Evolutionary conservation across 306 rosid species (phyloP), one percentile per base, ranked within the genome.

Genomic region (Lathyrus oleraceus): DNA sequence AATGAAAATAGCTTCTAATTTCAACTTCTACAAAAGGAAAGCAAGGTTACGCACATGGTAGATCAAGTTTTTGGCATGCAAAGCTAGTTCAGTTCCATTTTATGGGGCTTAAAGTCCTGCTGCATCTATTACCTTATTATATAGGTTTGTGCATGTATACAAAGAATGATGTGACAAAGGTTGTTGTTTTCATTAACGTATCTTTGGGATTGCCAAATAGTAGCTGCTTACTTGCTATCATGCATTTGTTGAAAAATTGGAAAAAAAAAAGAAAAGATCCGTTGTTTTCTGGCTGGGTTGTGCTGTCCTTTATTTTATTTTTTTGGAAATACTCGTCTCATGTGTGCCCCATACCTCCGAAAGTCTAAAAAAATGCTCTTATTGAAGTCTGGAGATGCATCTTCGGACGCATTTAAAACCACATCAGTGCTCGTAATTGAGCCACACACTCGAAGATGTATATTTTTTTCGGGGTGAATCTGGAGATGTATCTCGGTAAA

Each of bases 41-140:
- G 64, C 69, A 62, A 78, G 72, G 36, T 36, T 27, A 70, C 67
- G 52, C 65, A 74, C 8, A 71, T 5, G 56, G 8, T 4, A 32
- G 67, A 51, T 61, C 60, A 51, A 71, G 81, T 58, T 53, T 63
- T 40, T 17, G 73, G 27, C 36, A 54, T 70, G 61, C 23, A 9
- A 35, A 56, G 65, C 53, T 63, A 71, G 71, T 25, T 75, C 58
- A 71, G 65, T 25, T 75, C 62, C 10, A 61, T 59, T 64, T 48
- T 67, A 48, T 14, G 67, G 19, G 38, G 44, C 61, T 39, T 49
- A n/a, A 73, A 57, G 63, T 4, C 14, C 17, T 38, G 57, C 61
- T 70, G 39, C 10, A 3, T 54, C 17, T 72, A 45, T 17, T 61
- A 16, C 71, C 63, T 54, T 54, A 19, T 54, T 79, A 74, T 79